Conservation (phyloP, 202 grass and related monocot species). For the Elaeis oleifera region DNA sequence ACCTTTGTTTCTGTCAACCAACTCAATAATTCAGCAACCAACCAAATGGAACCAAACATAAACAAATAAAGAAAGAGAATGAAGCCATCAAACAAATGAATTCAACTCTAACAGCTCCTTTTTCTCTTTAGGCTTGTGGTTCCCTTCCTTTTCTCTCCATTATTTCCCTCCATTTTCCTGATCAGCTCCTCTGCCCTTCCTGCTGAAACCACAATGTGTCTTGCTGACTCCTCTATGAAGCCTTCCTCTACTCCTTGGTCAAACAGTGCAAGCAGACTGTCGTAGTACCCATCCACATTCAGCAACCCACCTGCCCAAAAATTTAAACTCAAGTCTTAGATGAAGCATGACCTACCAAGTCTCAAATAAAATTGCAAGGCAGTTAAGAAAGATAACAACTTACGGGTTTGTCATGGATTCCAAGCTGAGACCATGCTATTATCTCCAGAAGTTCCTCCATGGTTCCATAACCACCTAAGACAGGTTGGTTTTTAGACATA, state of each 20-base stretch:
- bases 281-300: constrained; percentile 92
- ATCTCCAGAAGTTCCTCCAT: constrained; percentile 96
- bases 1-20: no score
- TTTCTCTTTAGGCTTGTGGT: constrained; percentile 14
- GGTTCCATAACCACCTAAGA: constrained; percentile 81
- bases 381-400: constrained; percentile 42
- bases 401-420: constrained; percentile 96
- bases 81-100: constrained; percentile 5
- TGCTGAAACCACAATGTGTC: constrained; percentile 65
- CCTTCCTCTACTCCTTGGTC: constrained; percentile 86
- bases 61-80: no score
- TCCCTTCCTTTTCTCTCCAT: not conserved
- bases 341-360: not conserved
- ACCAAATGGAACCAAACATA: no score
- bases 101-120: constrained; percentile 7
- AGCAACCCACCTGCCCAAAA: constrained; percentile 56
- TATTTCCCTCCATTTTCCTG: constrained; percentile 33
- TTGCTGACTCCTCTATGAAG: constrained; percentile 65
- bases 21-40: no score
- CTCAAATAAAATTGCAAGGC: not conserved
- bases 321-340: not conserved
- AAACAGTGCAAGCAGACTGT: constrained; percentile 70
- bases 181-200: constrained; percentile 55
- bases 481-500: no score
- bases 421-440: constrained; percentile 92